Evolutionary conservation across 176 grass and related monocot genomes (phyloP), one percentile per base, ranked within the genome.

Genomic region (Triticum monococcum): DNA sequence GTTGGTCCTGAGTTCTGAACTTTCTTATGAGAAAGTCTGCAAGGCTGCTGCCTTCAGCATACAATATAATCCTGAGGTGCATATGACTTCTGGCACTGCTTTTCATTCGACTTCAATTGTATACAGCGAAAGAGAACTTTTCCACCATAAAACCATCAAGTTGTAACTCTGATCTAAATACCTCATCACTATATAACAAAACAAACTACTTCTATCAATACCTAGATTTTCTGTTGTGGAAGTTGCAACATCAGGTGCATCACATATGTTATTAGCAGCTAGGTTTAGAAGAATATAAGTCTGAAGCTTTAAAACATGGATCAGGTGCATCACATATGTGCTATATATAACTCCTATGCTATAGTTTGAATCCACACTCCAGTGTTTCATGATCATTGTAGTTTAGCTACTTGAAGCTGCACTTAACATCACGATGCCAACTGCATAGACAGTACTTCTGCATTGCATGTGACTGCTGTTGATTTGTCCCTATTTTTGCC

Each of bases 351-450:
- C 46, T 71, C 46, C 45, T 70, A 62, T 32, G 8, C 13, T 48
- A 36, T 36, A 57, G 4, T 70, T 17, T 54, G 18, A 24, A 50
- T 35, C 16, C 9, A 81, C 38, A 22, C 38, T 67, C 38, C 24
- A 69, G 43, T 32, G 40, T 69, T 81, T 68, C 17, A 46, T 66
- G 40, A 81, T 30, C 28, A 50, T n/a, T 11, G 6, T 68, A 33
- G 80, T 69, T 81, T 82, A 82, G 7, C 12, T 70, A 69, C 20
- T 37, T 57, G 31, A 82, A 25, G 65, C 26, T 68, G 28, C 80
- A 71, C 26, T 81, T 32, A 31, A 71, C n/a, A 25, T 63, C 16
- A 62, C 17, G 54, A 74, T 38, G 59, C 24, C 3, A 18, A 22
- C 23, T 75, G 56, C 23, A 30, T 22, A 28, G 17, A 24, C 43